Evolutionary conservation across 805 yeast genomes (phyloP).

Genomic region (Yamadazyma philogaea): DNA sequence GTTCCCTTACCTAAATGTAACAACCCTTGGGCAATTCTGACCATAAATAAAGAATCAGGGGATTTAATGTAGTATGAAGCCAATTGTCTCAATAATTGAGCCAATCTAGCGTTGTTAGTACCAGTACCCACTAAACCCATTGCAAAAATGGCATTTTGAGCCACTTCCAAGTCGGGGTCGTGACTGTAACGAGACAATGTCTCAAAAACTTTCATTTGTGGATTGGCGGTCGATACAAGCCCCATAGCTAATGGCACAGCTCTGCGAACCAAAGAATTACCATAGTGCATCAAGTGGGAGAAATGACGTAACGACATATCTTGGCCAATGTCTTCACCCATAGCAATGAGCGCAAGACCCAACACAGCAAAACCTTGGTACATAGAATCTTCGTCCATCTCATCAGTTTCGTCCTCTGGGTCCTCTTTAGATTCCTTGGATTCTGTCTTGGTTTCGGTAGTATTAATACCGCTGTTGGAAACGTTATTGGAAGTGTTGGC

Average conservation of each 20-base stretch:
- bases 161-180: conserved; percentile 91
- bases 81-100: conserved; percentile 90
- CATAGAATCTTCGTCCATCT: conserved; percentile 50
- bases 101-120: conserved; percentile 96
- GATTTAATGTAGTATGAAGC: conserved; percentile 92
- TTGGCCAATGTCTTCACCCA: conserved; percentile 98
- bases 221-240: conserved; percentile 84
- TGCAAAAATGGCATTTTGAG: conserved; percentile 89
- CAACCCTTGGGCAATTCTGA: conserved; percentile 92
- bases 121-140: conserved; percentile 99
- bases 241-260: conserved; percentile 99
- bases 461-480: too few species aligned
- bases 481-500: too few species aligned
- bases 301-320: conserved; percentile 97
- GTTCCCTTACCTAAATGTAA: conserved; percentile 97
- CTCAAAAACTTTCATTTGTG: conserved; percentile 96
- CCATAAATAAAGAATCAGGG: conserved; percentile 86
- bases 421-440: conserved; percentile 25
- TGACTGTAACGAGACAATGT: conserved; percentile 95
- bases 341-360: conserved; percentile 90
- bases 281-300: conserved; percentile 97
- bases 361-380: conserved; percentile 87
- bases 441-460: conserved; percentile 13
- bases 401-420: conserved; percentile 26
- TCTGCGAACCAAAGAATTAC: conserved; percentile 83